Evolutionary conservation across 352 stramenopile genomes (phyloP), one percentile per base, ranked within the genome.

Genomic region (Pythium aquatile): DNA sequence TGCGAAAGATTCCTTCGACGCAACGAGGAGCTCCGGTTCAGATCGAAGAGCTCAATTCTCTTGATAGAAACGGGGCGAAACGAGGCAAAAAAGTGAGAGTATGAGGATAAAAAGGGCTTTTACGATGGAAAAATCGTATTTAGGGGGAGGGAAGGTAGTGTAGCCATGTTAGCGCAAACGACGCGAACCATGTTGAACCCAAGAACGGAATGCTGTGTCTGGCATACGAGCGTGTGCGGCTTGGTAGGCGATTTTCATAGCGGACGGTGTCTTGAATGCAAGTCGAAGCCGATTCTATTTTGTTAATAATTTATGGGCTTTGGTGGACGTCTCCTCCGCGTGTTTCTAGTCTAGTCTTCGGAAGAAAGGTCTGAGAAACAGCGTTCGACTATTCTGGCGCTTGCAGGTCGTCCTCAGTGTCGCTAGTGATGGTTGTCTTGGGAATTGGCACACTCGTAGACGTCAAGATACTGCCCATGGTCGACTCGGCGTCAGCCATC

Each of bases 401-500:
- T 29, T 51, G 14, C n/a, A 17, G 1, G 0, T 24, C 24, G 44
- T 51, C 44, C 44, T 51, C 20, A 1, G 17, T 5, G 44, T 51
- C 8, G 10, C 5, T 51, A 8, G n/a, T 20, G n/a, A 17, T 30
- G 17, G n/a, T 16, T 3, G n/a, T 26, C 44, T 3, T 16, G 4
- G n/a, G 44, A 3, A 30, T 51, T 8, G 10, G n/a, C 6, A 51
- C 44, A 16, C 44, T 49, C 28, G 55, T 40, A 5, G 47, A 55
- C 10, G 39, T 33, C 5, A 63, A 44, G 20, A 72, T 58, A 30
- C 58, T 57, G 44, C 65, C 83, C 64, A 92, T 90, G 28, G 77
- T 88, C 20, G 81, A 87, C 67, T 90, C 79, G 32, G 83, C 83
- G 66, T 92, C 83, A 6, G 76, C 77, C 16, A 92, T 69, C 51